Percentiles rank a stretch among this genome's conserved stretches.
Evolutionary conservation across 2,329 filamentous ascomycete species (phyloP).

Genomic region (Hypoxylon sp.): DNA sequence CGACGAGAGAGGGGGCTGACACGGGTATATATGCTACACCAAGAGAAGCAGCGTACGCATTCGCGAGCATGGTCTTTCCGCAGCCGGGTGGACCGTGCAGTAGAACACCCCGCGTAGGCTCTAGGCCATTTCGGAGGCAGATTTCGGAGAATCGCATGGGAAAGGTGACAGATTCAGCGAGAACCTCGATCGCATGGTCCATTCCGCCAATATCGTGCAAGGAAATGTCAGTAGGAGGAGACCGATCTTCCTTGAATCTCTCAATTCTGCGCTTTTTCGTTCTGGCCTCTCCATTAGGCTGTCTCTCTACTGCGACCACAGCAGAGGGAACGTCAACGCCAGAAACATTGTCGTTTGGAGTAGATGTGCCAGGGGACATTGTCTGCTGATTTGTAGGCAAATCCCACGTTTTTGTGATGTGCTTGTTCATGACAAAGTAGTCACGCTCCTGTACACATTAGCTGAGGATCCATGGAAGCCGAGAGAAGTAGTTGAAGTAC

Average conservation of each 20-base stretch:
- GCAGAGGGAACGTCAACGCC: slow-evolving; percentile 42
- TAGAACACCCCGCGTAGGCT: slow-evolving; percentile 77
- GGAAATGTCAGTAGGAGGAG: slow-evolving; percentile 71
- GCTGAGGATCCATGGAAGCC: background rate
- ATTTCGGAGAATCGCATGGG: slow-evolving; percentile 74
- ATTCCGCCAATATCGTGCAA: slow-evolving; percentile 80
- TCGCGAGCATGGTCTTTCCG: slow-evolving; percentile 85
- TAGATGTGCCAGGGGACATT: slow-evolving; percentile 33
- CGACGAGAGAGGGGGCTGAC: slow-evolving; percentile 82
- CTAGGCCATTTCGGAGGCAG: slow-evolving; percentile 71
- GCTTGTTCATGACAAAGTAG: slow-evolving; percentile 51
- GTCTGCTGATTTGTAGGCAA: slow-evolving; percentile 39
- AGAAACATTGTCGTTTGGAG: slow-evolving; percentile 31
- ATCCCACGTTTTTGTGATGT: slow-evolving; percentile 53
- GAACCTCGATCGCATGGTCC: slow-evolving; percentile 72
- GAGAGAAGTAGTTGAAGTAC: background rate
- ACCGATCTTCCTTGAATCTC: slow-evolving; percentile 63
- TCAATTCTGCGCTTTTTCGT: slow-evolving; percentile 70
- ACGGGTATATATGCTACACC: slow-evolving; percentile 82
- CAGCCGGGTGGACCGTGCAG: slow-evolving; percentile 86
- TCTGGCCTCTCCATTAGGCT: slow-evolving; percentile 71
- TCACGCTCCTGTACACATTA: slow-evolving; percentile 41
- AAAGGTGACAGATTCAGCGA: slow-evolving; percentile 76
- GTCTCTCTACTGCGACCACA: slow-evolving; percentile 55
- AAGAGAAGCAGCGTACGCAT: slow-evolving; percentile 79